A percentile compares a stretch with the other conserved stretches of the same genome.
Conservation (phyloP, 2,329 filamentous ascomycete genomes). For the Massarina eburnea region DNA sequence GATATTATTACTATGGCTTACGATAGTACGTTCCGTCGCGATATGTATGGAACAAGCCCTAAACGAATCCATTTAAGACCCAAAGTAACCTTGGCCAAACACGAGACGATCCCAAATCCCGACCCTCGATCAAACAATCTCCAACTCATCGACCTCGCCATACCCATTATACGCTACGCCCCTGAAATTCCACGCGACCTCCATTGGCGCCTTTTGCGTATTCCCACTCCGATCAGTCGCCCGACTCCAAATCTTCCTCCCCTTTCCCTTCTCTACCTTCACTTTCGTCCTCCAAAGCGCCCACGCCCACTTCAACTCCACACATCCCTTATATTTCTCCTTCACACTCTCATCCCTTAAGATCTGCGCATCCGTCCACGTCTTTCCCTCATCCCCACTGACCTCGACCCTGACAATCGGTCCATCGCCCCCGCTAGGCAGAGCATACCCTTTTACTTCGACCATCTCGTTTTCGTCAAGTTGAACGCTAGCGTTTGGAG, state of each 20-base stretch:
- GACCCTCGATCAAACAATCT: constrained; percentile 39
- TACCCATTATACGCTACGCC: constrained; percentile 64
- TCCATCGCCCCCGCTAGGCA: constrained; percentile 56
- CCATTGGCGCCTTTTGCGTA: constrained; percentile 45
- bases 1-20: too few relatives aligned
- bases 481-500: constrained; percentile 46
- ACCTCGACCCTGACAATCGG: constrained; percentile 58
- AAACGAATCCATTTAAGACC: too few relatives aligned
- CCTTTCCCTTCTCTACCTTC: constrained; percentile 44
- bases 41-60: too few relatives aligned
- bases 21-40: too few relatives aligned
- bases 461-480: constrained; percentile 46
- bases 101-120: too few relatives aligned
- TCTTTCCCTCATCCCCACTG: constrained; percentile 51
- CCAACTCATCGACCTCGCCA: constrained; percentile 55
- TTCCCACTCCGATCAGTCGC: constrained; percentile 58
- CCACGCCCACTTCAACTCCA: constrained; percentile 58
- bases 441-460: constrained; percentile 57
- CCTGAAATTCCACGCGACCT: constrained; percentile 59
- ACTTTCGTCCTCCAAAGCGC: constrained; percentile 55
- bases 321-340: constrained; percentile 15
- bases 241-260: constrained; percentile 53
- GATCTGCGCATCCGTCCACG: constrained; percentile 53
- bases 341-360: constrained; percentile 35
- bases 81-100: too few relatives aligned